Conservation (phyloP, 768 basidiomycete species). For the Hemileccinum rubropunctum region DNA sequence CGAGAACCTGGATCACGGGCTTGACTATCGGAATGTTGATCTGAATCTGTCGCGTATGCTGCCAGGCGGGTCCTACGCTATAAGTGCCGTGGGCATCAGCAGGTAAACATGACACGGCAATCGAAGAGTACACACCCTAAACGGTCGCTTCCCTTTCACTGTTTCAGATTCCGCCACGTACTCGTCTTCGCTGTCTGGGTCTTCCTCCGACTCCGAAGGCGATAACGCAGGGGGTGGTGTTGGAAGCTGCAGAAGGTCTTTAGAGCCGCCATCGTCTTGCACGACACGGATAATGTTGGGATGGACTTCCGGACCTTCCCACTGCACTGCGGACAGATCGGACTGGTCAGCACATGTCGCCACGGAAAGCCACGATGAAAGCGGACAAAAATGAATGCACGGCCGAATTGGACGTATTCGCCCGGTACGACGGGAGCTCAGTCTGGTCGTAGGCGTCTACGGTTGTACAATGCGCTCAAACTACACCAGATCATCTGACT, state of each 20-base stretch:
- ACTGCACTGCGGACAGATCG: conserved; percentile 52
- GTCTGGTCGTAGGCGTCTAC: conserved; percentile 24
- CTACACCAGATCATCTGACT: conserved; percentile 37
- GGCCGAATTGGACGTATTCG: neutral
- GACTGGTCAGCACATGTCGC: conserved; percentile 28
- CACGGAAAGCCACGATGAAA: conserved; percentile 14
- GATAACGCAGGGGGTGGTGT: conserved; percentile 32
- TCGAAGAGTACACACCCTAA: conserved; percentile 43
- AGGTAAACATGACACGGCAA: conserved; percentile 7
- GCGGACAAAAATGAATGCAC: conserved; percentile 9
- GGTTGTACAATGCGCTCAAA: conserved; percentile 27
- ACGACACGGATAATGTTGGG: conserved; percentile 39
- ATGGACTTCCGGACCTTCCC: conserved; percentile 65
- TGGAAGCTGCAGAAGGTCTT: conserved; percentile 10
- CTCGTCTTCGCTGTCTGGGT: conserved; percentile 65
- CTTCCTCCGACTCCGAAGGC: conserved; percentile 48
- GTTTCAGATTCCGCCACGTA: conserved; percentile 51
- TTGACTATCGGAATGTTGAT: conserved; percentile 33
- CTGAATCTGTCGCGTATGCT: conserved; percentile 43
- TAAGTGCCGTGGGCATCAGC: conserved; percentile 15
- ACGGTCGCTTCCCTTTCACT: conserved; percentile 31
- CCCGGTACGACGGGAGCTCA: conserved; percentile 9
- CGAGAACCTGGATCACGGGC: conserved; percentile 12
- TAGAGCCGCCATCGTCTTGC: conserved; percentile 21
- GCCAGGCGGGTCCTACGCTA: conserved; percentile 46